phyloP scores from a whole-genome alignment of 352 stramenopile species.

The Phytophthora lateralis region DNA sequence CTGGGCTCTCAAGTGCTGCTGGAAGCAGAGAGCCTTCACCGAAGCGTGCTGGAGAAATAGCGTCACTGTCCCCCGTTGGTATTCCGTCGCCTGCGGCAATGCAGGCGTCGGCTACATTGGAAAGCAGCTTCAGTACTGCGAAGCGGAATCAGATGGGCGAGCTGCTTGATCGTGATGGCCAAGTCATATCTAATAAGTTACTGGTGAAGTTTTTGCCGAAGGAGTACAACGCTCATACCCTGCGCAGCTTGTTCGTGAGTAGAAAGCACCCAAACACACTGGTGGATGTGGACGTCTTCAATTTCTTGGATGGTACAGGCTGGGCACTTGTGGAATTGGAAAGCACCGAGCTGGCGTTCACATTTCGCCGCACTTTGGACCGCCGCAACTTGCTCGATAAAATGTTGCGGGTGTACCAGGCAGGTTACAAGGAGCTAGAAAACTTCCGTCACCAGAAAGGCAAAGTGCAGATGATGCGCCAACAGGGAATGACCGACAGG shows the following conservation, averaged over 20 bases:
- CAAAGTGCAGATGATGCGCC: slow-evolving; percentile 52
- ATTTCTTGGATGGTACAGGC: slow-evolving; percentile 69
- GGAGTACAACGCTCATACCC: slow-evolving; percentile 44
- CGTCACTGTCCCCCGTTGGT: slow-evolving; percentile 22
- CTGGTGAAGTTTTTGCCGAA: slow-evolving; percentile 69
- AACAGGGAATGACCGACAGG: slow-evolving; percentile 27
- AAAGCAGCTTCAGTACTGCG: slow-evolving; percentile 23
- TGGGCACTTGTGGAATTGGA: slow-evolving; percentile 81
- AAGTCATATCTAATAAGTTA: slow-evolving; percentile 66
- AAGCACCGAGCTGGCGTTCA: slow-evolving; percentile 45
- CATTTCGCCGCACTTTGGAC: slow-evolving; percentile 66
- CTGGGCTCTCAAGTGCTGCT: slow-evolving; percentile 24
- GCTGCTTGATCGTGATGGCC: slow-evolving; percentile 47
- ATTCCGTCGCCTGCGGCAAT: slow-evolving; percentile 16
- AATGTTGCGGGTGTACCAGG: slow-evolving; percentile 61
- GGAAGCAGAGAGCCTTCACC: slow-evolving; percentile 45
- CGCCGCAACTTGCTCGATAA: slow-evolving; percentile 54
- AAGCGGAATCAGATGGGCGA: slow-evolving; percentile 44
- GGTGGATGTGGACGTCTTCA: slow-evolving; percentile 65
- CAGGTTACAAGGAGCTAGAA: slow-evolving; percentile 62
- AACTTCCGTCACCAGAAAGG: slow-evolving; percentile 54
- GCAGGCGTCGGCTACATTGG: slow-evolving; percentile 3
- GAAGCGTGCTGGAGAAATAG: slow-evolving; percentile 27
- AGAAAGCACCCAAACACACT: slow-evolving; percentile 46
- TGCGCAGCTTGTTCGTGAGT: slow-evolving; percentile 58